Conservation (phyloP, 2,329 filamentous ascomycete species). For the Colletotrichum sp. region DNA sequence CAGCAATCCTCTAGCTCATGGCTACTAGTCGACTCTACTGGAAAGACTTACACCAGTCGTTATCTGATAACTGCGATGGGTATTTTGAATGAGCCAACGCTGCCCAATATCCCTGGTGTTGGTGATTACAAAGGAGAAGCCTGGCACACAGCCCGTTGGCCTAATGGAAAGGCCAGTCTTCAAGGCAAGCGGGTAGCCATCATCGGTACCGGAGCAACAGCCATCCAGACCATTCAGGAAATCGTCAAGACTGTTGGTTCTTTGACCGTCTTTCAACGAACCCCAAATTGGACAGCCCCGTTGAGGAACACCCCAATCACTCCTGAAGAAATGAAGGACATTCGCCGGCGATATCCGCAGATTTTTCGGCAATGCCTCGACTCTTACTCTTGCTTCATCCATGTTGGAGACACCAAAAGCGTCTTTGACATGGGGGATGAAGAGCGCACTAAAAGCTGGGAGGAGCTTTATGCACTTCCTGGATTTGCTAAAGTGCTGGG, state of each 20-base stretch:
- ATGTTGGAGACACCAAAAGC: slow-evolving; percentile 28
- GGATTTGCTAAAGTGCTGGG: slow-evolving; percentile 39
- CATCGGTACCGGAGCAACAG: slow-evolving; percentile 55
- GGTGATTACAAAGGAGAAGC: slow-evolving; percentile 43
- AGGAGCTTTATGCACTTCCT: slow-evolving; percentile 36
- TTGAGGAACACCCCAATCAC: slow-evolving; percentile 29
- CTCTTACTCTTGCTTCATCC: slow-evolving; percentile 32
- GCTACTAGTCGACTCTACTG: slow-evolving; percentile 29
- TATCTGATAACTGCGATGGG: slow-evolving; percentile 40
- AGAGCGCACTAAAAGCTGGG: slow-evolving; percentile 28
- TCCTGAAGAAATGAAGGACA: slow-evolving; percentile 6
- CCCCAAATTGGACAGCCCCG: slow-evolving; percentile 41
- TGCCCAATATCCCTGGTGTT: slow-evolving; percentile 44
- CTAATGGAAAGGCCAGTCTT: slow-evolving; percentile 46
- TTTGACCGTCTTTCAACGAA: slow-evolving; percentile 60
- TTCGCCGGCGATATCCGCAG: neutral
- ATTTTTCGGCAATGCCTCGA: slow-evolving; percentile 23
- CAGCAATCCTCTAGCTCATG: slow-evolving; percentile 28
- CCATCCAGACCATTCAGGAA: slow-evolving; percentile 47
- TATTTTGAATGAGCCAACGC: slow-evolving; percentile 41
- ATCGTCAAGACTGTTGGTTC: slow-evolving; percentile 52
- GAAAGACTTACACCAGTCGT: slow-evolving; percentile 25
- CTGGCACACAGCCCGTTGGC: slow-evolving; percentile 52
- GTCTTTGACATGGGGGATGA: slow-evolving; percentile 30
- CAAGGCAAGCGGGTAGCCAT: slow-evolving; percentile 51